A percentile compares a stretch with the other conserved stretches of the same genome.
Conservation (phyloP, 2,329 filamentous ascomycete genomes). For the Emmonsiellopsis sp. region DNA sequence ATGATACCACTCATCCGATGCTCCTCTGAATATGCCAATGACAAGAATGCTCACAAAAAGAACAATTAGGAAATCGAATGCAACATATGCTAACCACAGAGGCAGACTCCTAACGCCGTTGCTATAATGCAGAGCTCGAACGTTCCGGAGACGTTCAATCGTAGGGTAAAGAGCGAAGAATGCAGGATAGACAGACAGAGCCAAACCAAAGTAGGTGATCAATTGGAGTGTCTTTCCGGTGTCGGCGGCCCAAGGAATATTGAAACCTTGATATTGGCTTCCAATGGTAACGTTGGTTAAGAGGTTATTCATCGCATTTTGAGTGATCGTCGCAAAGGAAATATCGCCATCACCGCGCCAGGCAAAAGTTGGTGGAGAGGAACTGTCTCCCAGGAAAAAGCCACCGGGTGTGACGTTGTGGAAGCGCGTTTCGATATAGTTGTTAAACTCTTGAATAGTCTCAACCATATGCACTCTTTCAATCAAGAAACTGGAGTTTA, state of each 20-base stretch:
- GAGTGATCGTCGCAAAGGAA: slow-evolving; percentile 40
- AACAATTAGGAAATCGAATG: slow-evolving; percentile 71
- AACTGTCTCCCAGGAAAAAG: slow-evolving; percentile 60
- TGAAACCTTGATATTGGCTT: slow-evolving; percentile 65
- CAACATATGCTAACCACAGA: slow-evolving; percentile 72
- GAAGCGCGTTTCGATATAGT: slow-evolving; percentile 53
- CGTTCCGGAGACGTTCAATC: slow-evolving; percentile 66
- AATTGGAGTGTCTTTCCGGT: slow-evolving; percentile 68
- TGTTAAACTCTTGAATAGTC: slow-evolving; percentile 57
- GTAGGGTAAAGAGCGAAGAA: slow-evolving; percentile 87
- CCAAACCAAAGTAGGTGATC: slow-evolving; percentile 71
- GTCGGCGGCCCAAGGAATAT: slow-evolving; percentile 58
- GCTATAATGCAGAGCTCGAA: slow-evolving; percentile 78
- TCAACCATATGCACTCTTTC: slow-evolving; percentile 41
- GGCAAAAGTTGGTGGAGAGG: slow-evolving; percentile 54
- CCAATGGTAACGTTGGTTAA: slow-evolving; percentile 59
- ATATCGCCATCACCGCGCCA: slow-evolving; percentile 54
- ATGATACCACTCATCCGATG: slow-evolving; percentile 60
- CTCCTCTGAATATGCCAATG: slow-evolving; percentile 57
- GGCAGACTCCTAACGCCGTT: slow-evolving; percentile 77
- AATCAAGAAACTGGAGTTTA: background rate
- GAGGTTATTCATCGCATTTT: slow-evolving; percentile 56
- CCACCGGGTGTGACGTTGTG: slow-evolving; percentile 63
- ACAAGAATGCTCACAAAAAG: slow-evolving; percentile 56
- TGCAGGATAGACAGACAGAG: slow-evolving; percentile 69